Base-by-base conservation (phyloP, 257 asterid species). In the Rubia yunnanensis region DNA sequence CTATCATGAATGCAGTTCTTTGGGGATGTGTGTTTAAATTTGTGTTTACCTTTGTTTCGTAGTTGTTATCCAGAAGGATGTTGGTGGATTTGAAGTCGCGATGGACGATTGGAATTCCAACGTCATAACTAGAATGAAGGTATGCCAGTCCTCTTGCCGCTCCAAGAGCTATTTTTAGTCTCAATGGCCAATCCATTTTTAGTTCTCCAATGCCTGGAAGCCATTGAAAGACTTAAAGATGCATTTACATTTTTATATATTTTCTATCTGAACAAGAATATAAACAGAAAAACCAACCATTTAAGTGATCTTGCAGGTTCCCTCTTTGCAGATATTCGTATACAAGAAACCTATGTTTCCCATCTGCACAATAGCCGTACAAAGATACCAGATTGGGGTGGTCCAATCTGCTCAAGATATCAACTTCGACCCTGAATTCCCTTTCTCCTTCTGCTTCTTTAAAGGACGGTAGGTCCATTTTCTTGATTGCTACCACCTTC, bases 71-170 rank as follows among this genome's bases (percentile, higher is more conserved):
- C 20, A 92, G 83, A 62, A 92, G 96, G 72, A 92, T 90, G 68
- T 92, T 92, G 64, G 99, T 87, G 17, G 99, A 92, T 79, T 92
- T 92, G 76, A 92, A 92, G 84, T 94, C 97, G 72, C 99, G 79
- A 65, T 94, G 99, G 53, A 89, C 80, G 49, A 89, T 89, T 61
- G 99, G 97, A 77, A 83, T 89, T 64, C 99, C 99, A 8, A 92
- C 95, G 20, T 88, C 84, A 64, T 90, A 77, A 78, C 90, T 82
- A 7, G 99, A 89, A 67, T 92, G 99, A 58, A 92, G 96, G 75
- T 92, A 92, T 31, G 97, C 89, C 60, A 92, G 95, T 68, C 99
- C 96, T 78, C 85, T 83, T 77, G 97, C 99, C 63, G 95, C 94
- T 64, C 96, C 96, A 3, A 92, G 54, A 67, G 92, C 97, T 34